Evolutionary conservation across 129 eudicot species (phyloP), one percentile per base, ranked within the genome.

Genomic region (Scalesia atractyloides): DNA sequence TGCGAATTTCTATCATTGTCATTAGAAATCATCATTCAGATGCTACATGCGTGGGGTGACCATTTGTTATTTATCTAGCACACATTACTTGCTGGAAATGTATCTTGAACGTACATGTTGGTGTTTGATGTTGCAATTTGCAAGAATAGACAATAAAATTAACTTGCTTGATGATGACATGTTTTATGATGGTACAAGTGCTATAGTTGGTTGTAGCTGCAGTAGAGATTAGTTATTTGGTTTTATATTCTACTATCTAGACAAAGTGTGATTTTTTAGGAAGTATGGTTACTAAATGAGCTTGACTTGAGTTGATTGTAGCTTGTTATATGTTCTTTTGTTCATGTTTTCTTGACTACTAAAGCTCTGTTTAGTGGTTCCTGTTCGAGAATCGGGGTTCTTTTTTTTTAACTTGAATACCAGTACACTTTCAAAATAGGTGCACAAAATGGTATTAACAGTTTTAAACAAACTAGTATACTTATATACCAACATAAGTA

Each of bases 251-350:
- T n/a, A n/a, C n/a, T n/a, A n/a, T 41, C 46, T 41, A 7, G 66
- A 37, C 52, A 39, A 54, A 43, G 50, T 18, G 20, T 52, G 20
- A 36, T 56, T 37, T 18, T 41, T 59, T 12, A 59, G 24, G 20
- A 41, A 39, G 10, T 33, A 41, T 9, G 46, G 46, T 39, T 3
- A n/a, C 12, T 37, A 46, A 54, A 26, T 13, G n/a, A 62, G 52
- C 5, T n/a, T n/a, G n/a, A n/a, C n/a, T 44, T 48, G 57, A 17
- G 56, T 72, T 57, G 48, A 46, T 54, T 54, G 75, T 56, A 37
- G 43, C 66, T 49, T 56, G 22, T 57, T 41, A 11, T 56, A 56
- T 18, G 19, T 34, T 16, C 33, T 37, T 6, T 2, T 41, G 10
- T 39, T 13, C 43, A 15, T 14, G 72, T 24, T 75, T 15, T 66